phyloP scores from a whole-genome alignment of 208 protist species.

The Vickermania ingenoplastis region DNA sequence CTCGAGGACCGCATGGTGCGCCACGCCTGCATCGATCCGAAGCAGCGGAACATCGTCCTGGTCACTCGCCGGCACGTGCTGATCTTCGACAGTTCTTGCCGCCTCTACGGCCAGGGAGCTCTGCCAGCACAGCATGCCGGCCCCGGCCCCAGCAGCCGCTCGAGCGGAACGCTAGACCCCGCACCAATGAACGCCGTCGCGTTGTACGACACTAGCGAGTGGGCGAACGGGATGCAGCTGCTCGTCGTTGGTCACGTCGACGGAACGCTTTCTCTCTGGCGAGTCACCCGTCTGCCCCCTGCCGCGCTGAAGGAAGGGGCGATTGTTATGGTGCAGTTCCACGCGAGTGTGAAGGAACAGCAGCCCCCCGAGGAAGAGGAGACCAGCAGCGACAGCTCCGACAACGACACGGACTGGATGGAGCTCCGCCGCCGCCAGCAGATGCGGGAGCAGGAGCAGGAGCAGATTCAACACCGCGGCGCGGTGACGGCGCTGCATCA shows the following conservation, averaged over 20 bases:
- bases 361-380: background rate
- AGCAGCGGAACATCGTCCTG: background rate
- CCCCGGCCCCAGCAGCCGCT: constrained; percentile 5
- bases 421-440: constrained; percentile 3
- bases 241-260: constrained; percentile 71
- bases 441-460: constrained; percentile 1
- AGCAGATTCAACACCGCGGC: constrained; percentile 7
- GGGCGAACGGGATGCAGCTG: constrained; percentile 59
- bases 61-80: constrained; percentile 44
- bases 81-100: constrained; percentile 71
- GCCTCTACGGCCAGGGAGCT: constrained; percentile 29
- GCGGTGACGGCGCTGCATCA: constrained; percentile 61
- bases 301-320: constrained; percentile 39
- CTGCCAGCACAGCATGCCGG: constrained; percentile 28
- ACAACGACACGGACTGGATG: constrained; percentile 3
- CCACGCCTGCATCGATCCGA: background rate
- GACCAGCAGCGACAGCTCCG: background rate
- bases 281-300: constrained; percentile 57
- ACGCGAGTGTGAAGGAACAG: constrained; percentile 20
- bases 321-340: constrained; percentile 58
- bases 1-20: constrained; percentile 4
- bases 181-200: constrained; percentile 40
- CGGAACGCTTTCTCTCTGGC: constrained; percentile 69
- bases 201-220: constrained; percentile 67
- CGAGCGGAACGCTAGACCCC: constrained; percentile 3